These are phyloP conservation scores for Elongisporangium prolatum DNA, from an alignment of 352 stramenopile genomes.

Conservation along the genomic window DNA sequence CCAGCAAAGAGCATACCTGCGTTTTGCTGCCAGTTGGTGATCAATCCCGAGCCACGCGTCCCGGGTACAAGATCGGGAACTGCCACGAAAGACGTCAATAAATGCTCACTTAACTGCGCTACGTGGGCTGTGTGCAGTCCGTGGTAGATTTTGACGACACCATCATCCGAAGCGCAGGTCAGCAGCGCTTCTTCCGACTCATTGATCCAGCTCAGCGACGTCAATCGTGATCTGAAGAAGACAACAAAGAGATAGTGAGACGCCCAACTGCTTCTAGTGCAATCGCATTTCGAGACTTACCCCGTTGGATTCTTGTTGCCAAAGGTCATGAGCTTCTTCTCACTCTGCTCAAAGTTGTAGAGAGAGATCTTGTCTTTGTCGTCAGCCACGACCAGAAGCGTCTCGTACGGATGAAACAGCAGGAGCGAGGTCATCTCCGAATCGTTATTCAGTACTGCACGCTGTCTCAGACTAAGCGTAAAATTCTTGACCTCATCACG, in stretches of 20 bases:
- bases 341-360: constrained; percentile 93
- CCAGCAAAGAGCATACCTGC: constrained; percentile 88
- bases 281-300: constrained; percentile 28
- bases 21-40: constrained; percentile 96
- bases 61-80: constrained; percentile 90
- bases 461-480: constrained; percentile 87
- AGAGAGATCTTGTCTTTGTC: constrained; percentile 92
- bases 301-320: constrained; percentile 79
- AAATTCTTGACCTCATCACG: constrained; percentile 74
- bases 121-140: constrained; percentile 57
- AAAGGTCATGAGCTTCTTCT: constrained; percentile 78
- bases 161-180: constrained; percentile 95
- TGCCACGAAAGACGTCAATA: constrained; percentile 86
- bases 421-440: constrained; percentile 94
- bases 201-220: constrained; percentile 97
- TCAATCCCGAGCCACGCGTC: constrained; percentile 89
- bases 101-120: neutral
- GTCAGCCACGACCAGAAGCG: constrained; percentile 93
- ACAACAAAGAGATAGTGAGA: constrained; percentile 8
- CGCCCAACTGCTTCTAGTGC: neutral
- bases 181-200: constrained; percentile 91
- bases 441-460: constrained; percentile 89
- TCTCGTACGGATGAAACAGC: constrained; percentile 95
- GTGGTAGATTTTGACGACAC: constrained; percentile 95
- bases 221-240: constrained; percentile 80